Base-by-base conservation (phyloP, 768 basidiomycete species). In the Podaxis rugospora region DNA sequence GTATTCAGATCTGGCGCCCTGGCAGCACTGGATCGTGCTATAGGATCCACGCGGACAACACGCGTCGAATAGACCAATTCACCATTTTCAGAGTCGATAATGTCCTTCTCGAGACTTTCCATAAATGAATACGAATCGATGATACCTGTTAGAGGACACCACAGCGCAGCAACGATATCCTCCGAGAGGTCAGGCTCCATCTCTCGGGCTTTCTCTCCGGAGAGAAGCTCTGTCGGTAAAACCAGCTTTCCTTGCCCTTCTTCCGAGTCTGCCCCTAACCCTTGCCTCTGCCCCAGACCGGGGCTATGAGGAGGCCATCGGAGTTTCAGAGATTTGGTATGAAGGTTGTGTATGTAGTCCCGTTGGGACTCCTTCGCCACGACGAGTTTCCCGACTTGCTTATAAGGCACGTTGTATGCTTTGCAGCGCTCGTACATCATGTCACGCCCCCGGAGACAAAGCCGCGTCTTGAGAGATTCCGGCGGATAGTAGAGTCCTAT, bases 71-170 rank as follows among this genome's bases (percentile, higher is more conserved):
- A 89, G 1, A 88, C 90, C 9, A 97, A 75, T 54, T 88, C 81
- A 5, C 87, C 88, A 13, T 72, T 78, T 40, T 86, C 88, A 2
- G 86, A 83, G 5, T 93, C 87, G 16, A 75, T 72, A 56, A 98
- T 86, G 56, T 97, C 92, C 67, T 81, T 83, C 70, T 95, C 94
- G 53, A 98, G 75, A 63, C 84, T 86, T 67, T 86, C 80, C 86
- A 98, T 92, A 56, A 95, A 75, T 3, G 84, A 70, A 76, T 96
- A 93, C 0, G 92, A 91, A 71, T 95, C 90, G 0, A 98, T 73
- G 63, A 98, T 95, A 1, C 97, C 97, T 0, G 95, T 95, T 67
- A 87, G 85, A 7, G 91, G 89, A 58, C 88, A 91, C 81, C 87
- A 88, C 28, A 99, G 72, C 2, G 94, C 93, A 7, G 79, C 80